phyloP scores from a whole-genome alignment of 1,284 basidiomycete genomes.

The Golubevia sp. region DNA sequence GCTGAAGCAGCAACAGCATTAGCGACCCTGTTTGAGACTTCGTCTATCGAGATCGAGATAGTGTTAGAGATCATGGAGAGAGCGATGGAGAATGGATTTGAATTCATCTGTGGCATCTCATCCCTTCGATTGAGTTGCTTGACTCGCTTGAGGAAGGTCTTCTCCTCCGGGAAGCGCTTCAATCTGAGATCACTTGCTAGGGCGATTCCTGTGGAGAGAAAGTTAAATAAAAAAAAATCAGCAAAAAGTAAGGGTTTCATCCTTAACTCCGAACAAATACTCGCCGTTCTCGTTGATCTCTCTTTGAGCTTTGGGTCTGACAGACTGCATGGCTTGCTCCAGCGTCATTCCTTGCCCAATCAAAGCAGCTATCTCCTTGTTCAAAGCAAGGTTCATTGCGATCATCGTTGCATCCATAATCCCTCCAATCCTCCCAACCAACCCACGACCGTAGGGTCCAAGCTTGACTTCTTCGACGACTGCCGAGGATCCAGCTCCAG shows the following conservation, averaged over 20 bases:
- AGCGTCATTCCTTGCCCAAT: conserved; percentile 24
- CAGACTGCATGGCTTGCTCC: conserved; percentile 20
- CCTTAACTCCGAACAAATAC: no score
- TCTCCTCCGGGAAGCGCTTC: conserved; percentile 40
- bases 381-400: conserved; percentile 36
- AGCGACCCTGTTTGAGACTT: no score
- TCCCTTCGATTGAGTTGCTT: conserved; percentile 32
- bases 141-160: conserved; percentile 34
- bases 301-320: conserved; percentile 1
- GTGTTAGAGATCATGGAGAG: no score
- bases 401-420: conserved; percentile 61
- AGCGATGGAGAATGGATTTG: no score
- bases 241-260: no score
- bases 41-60: no score
- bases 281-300: neutral
- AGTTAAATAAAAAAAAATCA: no score
- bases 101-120: conserved; percentile 8
- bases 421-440: conserved; percentile 63
- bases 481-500: no score
- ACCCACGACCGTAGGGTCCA: conserved; percentile 59
- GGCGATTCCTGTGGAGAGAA: conserved; percentile 2
- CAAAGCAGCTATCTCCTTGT: conserved; percentile 26
- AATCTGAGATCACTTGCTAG: conserved; percentile 36
- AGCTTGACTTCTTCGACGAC: no score
- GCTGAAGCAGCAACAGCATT: no score